Conservation (phyloP, 352 stramenopile genomes). For the Phytopythium chamaehyphon region DNA sequence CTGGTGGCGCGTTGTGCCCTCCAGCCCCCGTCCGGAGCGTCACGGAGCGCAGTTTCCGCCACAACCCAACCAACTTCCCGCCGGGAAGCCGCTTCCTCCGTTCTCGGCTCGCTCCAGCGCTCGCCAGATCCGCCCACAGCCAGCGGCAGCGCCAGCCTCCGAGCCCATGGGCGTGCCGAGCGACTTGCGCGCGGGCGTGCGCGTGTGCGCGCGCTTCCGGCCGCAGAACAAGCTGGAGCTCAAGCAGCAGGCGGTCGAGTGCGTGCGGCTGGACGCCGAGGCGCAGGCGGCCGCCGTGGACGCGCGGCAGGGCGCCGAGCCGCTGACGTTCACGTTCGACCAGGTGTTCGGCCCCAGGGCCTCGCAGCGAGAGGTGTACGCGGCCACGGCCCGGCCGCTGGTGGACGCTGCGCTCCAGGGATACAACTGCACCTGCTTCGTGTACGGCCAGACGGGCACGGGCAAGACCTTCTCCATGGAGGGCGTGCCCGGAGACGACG, state of each 20-base stretch:
- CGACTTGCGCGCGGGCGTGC: slow-evolving; percentile 41
- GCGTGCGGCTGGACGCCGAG: slow-evolving; percentile 38
- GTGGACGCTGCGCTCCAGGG: slow-evolving; percentile 59
- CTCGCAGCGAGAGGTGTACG: slow-evolving; percentile 56
- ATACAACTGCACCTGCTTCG: slow-evolving; percentile 92
- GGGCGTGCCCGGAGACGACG: slow-evolving; percentile 55
- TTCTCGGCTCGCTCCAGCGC: too few relatives aligned
- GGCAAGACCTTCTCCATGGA: slow-evolving; percentile 94
- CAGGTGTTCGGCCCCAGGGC: slow-evolving; percentile 54
- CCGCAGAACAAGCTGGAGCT: slow-evolving; percentile 76
- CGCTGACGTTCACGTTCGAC: slow-evolving; percentile 73
- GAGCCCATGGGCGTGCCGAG: slow-evolving; percentile 13
- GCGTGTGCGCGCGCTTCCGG: slow-evolving; percentile 68
- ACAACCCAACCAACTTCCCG: too few relatives aligned
- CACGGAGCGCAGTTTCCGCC: too few relatives aligned
- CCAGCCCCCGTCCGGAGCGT: too few relatives aligned
- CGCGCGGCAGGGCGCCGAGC: slow-evolving; percentile 10
- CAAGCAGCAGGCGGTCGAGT: slow-evolving; percentile 61
- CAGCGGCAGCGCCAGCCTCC: background rate
- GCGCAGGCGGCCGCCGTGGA: slow-evolving; percentile 10
- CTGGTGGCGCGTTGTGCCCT: too few relatives aligned
- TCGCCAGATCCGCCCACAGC: background rate
- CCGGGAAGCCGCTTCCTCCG: too few relatives aligned
- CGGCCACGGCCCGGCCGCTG: slow-evolving; percentile 54
- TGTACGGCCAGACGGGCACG: slow-evolving; percentile 89